phyloP scores from a whole-genome alignment of 352 stramenopile genomes.

The Phytopythium kandeliae region DNA sequence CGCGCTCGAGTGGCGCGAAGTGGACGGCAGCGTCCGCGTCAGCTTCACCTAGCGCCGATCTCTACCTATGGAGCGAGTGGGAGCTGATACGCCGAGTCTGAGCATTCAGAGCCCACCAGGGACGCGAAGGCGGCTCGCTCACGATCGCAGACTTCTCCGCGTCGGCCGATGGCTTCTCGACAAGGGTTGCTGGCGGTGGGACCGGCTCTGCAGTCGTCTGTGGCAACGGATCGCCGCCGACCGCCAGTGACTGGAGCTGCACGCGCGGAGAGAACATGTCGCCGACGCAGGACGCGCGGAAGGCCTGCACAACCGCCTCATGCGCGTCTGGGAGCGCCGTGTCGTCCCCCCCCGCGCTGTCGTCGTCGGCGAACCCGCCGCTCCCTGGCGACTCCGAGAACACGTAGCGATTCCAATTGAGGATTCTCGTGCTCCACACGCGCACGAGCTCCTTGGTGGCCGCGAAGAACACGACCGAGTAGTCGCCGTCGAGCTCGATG shows the following conservation, averaged over 20 bases:
- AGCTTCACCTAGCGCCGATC: constrained; percentile 7
- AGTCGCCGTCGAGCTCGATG: constrained; percentile 10
- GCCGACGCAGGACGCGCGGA: constrained; percentile 20
- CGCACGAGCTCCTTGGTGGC: constrained; percentile 42
- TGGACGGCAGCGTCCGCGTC: constrained; percentile 22
- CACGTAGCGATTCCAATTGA: constrained; percentile 74
- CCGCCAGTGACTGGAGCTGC: neutral
- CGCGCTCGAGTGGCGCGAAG: constrained; percentile 18
- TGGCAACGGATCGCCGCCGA: neutral
- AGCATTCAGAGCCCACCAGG: constrained; percentile 11
- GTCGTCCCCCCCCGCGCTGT: constrained; percentile 6
- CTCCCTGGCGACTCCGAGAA: constrained; percentile 14
- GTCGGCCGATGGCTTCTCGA: neutral
- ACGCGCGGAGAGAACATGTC: constrained; percentile 18
- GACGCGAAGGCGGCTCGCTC: neutral
- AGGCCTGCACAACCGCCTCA: constrained; percentile 24
- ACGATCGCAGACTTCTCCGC: neutral
- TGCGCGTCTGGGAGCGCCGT: constrained; percentile 15
- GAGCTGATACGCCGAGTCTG: constrained; percentile 23
- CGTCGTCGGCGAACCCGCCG: constrained; percentile 3
- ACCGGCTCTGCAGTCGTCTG: neutral
- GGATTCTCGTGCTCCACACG: constrained; percentile 39
- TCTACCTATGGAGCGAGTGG: constrained; percentile 18
- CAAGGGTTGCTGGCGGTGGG: neutral
- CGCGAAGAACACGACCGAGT: constrained; percentile 46